Percentiles rank a stretch among this genome's conserved stretches.
These are phyloP conservation scores for Hanseniaspora lachancei DNA, from an alignment of 805 yeast genomes.

Conservation along the genomic window DNA sequence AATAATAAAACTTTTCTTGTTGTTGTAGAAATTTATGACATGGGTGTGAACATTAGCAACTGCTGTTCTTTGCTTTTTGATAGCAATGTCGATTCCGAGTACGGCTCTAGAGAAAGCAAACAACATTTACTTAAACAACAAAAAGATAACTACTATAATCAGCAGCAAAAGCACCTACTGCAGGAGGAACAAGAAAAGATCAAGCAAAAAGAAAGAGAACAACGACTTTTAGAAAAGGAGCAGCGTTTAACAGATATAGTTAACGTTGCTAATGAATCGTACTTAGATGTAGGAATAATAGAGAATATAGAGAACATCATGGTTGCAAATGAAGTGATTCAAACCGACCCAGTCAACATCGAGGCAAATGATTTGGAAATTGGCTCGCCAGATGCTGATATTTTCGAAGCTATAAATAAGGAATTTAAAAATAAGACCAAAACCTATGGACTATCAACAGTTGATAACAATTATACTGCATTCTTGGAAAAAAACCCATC, in stretches of 20 bases:
- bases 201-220: neutral
- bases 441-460: slow-evolving; percentile 4
- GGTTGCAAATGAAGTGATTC: slow-evolving; percentile 1
- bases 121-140: slow-evolving; percentile 8
- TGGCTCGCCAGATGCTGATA: neutral
- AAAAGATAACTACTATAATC: neutral
- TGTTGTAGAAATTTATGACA: neutral
- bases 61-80: neutral
- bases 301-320: slow-evolving; percentile 12
- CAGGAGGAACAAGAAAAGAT: slow-evolving; percentile 4
- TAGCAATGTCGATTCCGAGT: slow-evolving; percentile 1
- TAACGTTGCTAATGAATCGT: slow-evolving; percentile 9
- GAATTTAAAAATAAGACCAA: slow-evolving; percentile 4
- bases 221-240: slow-evolving; percentile 9
- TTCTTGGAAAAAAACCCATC: slow-evolving; percentile 9
- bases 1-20: too few relatives aligned
- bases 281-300: slow-evolving; percentile 9
- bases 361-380: neutral
- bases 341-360: neutral
- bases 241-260: slow-evolving; percentile 8
- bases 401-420: neutral
- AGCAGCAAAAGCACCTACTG: slow-evolving; percentile 1
- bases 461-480: neutral
- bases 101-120: slow-evolving; percentile 12
- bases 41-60: slow-evolving; percentile 7